phyloP scores from a whole-genome alignment of 2,329 filamentous ascomycete genomes.

The Diaporthe nobilis region DNA sequence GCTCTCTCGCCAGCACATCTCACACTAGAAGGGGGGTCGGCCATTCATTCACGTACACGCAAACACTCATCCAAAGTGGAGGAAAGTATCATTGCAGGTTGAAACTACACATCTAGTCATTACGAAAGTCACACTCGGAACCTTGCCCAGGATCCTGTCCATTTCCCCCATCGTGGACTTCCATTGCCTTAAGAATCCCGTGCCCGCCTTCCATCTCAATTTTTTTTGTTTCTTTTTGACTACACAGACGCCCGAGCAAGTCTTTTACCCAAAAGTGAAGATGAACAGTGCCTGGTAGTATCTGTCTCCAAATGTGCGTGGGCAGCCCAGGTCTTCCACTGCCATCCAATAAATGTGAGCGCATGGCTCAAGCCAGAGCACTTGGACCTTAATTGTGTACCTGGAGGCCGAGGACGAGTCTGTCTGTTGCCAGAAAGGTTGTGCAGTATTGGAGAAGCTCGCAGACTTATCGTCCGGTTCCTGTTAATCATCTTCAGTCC shows the following conservation, averaged over 20 bases:
- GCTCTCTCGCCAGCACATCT: background rate
- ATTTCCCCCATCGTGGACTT: conserved; percentile 17
- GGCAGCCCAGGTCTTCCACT: background rate
- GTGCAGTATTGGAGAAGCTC: background rate
- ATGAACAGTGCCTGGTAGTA: conserved; percentile 26
- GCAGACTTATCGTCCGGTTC: background rate
- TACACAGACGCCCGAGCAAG: conserved; percentile 26
- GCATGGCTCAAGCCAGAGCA: background rate
- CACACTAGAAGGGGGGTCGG: background rate
- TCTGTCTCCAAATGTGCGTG: background rate
- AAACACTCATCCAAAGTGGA: background rate
- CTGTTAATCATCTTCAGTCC: background rate
- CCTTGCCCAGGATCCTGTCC: conserved; percentile 8
- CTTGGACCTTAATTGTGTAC: background rate
- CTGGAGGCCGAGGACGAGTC: background rate
- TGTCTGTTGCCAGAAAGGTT: background rate
- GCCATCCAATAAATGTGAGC: background rate
- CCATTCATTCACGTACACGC: background rate
- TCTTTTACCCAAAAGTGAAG: conserved; percentile 29
- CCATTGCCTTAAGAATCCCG: conserved; percentile 17
- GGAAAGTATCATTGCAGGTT: conserved; percentile 18
- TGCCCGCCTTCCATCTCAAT: conserved; percentile 1
- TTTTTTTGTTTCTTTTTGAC: conserved; percentile 30
- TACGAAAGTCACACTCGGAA: conserved; percentile 29
- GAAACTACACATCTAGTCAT: conserved; percentile 36